Evolutionary conservation across 768 basidiomycete genomes (phyloP).

Genomic region (Mycena albidolilacea): DNA sequence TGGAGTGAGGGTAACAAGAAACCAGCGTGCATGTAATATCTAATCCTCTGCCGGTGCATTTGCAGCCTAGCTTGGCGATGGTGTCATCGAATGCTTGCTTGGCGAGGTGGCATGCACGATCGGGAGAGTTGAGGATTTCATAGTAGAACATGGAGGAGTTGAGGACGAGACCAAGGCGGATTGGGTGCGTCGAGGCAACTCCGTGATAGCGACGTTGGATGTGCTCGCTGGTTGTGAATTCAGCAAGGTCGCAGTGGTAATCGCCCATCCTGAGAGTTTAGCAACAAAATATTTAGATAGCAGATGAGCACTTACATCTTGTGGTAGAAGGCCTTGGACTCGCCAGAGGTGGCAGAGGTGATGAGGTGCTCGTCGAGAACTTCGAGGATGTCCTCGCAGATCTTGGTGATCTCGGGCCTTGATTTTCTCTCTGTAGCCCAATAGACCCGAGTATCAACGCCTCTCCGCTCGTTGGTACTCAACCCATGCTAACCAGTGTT

Average conservation of each 20-base stretch:
- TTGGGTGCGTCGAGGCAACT: slow-evolving; percentile 96
- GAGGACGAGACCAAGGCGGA: slow-evolving; percentile 97
- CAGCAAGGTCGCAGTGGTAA: slow-evolving; percentile 98
- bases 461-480: too few relatives aligned
- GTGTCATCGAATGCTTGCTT: slow-evolving; percentile 99
- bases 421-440: too few relatives aligned
- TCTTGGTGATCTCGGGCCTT: too few relatives aligned
- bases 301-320: slow-evolving; percentile 82
- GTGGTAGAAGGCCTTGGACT: slow-evolving; percentile 99
- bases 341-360: slow-evolving; percentile 95
- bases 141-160: slow-evolving; percentile 99
- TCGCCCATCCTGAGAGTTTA: slow-evolving; percentile 90
- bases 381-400: too few relatives aligned
- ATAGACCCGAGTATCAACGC: too few relatives aligned
- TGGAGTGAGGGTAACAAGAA: too few relatives aligned
- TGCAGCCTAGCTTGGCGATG: slow-evolving; percentile 89
- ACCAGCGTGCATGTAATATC: too few relatives aligned
- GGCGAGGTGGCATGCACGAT: slow-evolving; percentile 97
- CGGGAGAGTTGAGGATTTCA: slow-evolving; percentile 98
- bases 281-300: slow-evolving; percentile 28
- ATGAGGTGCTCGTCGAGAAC: slow-evolving; percentile 99
- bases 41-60: slow-evolving; percentile 80
- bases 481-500: too few relatives aligned
- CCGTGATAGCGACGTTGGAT: slow-evolving; percentile 95
- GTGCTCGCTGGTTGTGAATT: slow-evolving; percentile 99